Evolutionary conservation across 139 green algal genomes (phyloP).

Genomic region (Dunaliella primolecta): DNA sequence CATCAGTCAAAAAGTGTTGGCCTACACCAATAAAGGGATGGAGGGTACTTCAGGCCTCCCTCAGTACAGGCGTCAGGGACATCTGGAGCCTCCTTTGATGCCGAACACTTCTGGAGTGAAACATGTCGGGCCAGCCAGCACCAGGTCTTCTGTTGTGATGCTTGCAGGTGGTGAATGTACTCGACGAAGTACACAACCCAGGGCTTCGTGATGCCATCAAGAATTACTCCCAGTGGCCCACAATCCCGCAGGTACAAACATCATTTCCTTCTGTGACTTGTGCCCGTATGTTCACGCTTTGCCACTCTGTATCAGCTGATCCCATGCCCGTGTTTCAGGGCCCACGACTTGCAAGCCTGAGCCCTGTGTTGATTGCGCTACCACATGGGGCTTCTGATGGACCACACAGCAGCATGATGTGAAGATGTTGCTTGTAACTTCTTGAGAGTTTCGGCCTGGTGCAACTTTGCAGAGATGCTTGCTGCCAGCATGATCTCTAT

Average conservation of each 20-base stretch:
- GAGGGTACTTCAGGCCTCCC: no score
- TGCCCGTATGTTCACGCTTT: no score
- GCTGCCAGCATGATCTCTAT: no score
- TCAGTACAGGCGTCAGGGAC: no score
- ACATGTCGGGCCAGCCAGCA: no score
- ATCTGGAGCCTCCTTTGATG: no score
- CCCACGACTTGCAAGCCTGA: background rate
- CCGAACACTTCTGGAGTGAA: no score
- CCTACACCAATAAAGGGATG: no score
- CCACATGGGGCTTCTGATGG: background rate
- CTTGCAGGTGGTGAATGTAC: slow-evolving; percentile 87
- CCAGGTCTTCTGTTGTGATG: no score
- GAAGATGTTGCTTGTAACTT: background rate
- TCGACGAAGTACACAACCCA: slow-evolving; percentile 76
- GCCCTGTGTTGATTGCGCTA: background rate
- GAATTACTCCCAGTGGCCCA: slow-evolving; percentile 90
- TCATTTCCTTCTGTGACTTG: background rate
- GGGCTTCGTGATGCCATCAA: slow-evolving; percentile 92
- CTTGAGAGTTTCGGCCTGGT: background rate
- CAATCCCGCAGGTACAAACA: slow-evolving; percentile 78
- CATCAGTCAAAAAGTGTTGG: no score
- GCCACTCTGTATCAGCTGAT: background rate
- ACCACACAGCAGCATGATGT: background rate
- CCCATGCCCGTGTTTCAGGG: background rate
- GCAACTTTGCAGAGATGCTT: no score